These are phyloP conservation scores for Pythium oligandrum DNA, from an alignment of 352 stramenopile genomes.

Conservation along the genomic window DNA sequence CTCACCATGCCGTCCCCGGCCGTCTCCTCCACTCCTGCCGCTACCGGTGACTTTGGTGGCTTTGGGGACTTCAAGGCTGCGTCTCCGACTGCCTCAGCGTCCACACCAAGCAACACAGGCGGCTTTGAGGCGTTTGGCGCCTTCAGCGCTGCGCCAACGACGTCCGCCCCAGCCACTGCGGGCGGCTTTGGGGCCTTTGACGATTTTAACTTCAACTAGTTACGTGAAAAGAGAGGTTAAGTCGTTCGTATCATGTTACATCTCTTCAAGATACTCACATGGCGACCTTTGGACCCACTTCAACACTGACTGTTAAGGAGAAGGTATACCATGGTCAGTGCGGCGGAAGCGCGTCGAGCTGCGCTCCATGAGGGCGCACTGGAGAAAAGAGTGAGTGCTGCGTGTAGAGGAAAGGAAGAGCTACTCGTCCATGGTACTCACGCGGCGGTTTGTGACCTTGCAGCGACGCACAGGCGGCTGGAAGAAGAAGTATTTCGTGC, in stretches of 20 bases:
- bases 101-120: background rate
- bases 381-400: slow-evolving; percentile 47
- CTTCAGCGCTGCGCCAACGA: slow-evolving; percentile 14
- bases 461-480: slow-evolving; percentile 66
- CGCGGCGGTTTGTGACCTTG: background rate
- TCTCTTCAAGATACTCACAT: slow-evolving; percentile 1
- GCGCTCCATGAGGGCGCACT: slow-evolving; percentile 55
- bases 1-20: slow-evolving; percentile 3
- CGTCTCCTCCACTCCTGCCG: background rate
- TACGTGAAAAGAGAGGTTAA: background rate
- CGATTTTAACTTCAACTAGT: slow-evolving; percentile 22
- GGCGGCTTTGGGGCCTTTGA: slow-evolving; percentile 15
- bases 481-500: slow-evolving; percentile 77
- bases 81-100: background rate
- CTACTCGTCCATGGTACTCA: background rate
- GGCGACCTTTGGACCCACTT: background rate
- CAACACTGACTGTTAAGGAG: background rate
- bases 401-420: background rate
- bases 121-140: slow-evolving; percentile 20
- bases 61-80: slow-evolving; percentile 1
- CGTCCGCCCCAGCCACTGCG: background rate
- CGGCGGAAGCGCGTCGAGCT: slow-evolving; percentile 41
- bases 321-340: slow-evolving; percentile 50
- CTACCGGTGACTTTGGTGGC: background rate
- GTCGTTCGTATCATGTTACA: background rate